Evolutionary conservation across 768 basidiomycete genomes (phyloP).

Genomic region (Boletus rubroflammeus): DNA sequence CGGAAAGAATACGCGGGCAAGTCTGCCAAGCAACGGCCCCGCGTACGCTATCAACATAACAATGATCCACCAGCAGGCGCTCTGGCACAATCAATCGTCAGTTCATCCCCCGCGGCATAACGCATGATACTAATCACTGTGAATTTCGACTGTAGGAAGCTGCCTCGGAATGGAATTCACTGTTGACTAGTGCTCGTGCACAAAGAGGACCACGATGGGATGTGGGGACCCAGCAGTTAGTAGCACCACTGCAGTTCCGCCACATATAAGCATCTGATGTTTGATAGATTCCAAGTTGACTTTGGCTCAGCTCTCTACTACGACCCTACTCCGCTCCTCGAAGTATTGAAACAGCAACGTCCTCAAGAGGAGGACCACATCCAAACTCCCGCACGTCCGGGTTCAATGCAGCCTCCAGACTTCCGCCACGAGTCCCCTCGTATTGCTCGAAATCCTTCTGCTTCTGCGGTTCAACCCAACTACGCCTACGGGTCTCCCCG

Average conservation of each 20-base stretch:
- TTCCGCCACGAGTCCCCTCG: conserved; percentile 34
- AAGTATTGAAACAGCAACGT: conserved; percentile 42
- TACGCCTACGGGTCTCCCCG: conserved; percentile 31
- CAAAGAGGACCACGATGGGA: conserved; percentile 87
- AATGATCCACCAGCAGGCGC: conserved; percentile 42
- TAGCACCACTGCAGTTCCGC: conserved; percentile 7
- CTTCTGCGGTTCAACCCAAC: conserved; percentile 26
- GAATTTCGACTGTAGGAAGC: conserved; percentile 45
- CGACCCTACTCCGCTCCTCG: conserved; percentile 57
- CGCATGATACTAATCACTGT: background rate
- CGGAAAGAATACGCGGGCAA: conserved; percentile 45
- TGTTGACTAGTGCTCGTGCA: conserved; percentile 73
- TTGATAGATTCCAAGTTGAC: conserved; percentile 69
- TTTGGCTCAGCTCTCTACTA: conserved; percentile 70
- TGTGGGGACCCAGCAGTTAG: conserved; percentile 80
- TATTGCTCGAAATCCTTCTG: conserved; percentile 30
- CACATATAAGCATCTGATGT: background rate
- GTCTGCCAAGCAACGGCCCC: conserved; percentile 39
- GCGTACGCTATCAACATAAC: conserved; percentile 50
- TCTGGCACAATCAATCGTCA: conserved; percentile 62
- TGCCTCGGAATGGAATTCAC: conserved; percentile 84
- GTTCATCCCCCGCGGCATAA: conserved; percentile 25
- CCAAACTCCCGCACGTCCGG: conserved; percentile 17
- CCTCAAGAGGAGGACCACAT: conserved; percentile 28
- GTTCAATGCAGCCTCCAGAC: conserved; percentile 33